A percentile compares a stretch with the other conserved stretches of the same genome.
These are phyloP conservation scores for Gliomastix tumulicola DNA, from an alignment of 2,329 filamentous ascomycete genomes.

Conservation along the genomic window DNA sequence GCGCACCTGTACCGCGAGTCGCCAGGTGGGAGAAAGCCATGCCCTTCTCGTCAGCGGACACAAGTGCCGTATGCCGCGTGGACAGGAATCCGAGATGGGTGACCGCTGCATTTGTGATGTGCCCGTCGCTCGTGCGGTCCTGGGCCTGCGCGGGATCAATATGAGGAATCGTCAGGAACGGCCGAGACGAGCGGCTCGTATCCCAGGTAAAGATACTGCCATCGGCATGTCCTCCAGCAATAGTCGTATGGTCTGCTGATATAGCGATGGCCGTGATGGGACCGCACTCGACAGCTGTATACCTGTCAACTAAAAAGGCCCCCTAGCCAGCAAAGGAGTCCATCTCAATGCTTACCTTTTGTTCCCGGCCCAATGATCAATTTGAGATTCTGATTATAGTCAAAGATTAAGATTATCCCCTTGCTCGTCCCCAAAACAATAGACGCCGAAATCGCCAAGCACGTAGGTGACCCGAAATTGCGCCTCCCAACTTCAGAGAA, in stretches of 20 bases:
- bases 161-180: constrained; percentile 82
- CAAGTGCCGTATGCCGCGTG: constrained; percentile 85
- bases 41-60: constrained; percentile 88
- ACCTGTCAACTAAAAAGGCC: too few relatives aligned
- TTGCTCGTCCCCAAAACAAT: constrained; percentile 92
- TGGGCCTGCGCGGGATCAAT: constrained; percentile 60
- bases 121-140: constrained; percentile 68
- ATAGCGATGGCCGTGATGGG: constrained; percentile 81
- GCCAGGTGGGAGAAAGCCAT: constrained; percentile 99
- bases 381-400: constrained; percentile 93
- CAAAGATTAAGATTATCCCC: constrained; percentile 90
- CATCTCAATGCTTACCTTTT: constrained; percentile 71
- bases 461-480: constrained; percentile 88
- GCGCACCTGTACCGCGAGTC: constrained; percentile 78
- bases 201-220: constrained; percentile 98
- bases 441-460: constrained; percentile 77
- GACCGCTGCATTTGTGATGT: constrained; percentile 69
- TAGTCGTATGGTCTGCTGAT: constrained; percentile 86
- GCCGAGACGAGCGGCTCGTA: constrained; percentile 69
- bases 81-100: constrained; percentile 93
- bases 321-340: too few relatives aligned
- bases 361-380: constrained; percentile 90
- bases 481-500: constrained; percentile 91
- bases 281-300: constrained; percentile 78
- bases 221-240: constrained; percentile 83